Percentiles rank a stretch among this genome's conserved stretches.
phyloP scores from a whole-genome alignment of 2,329 filamentous ascomycete species.

The Stagonosporopsis vannaccii region DNA sequence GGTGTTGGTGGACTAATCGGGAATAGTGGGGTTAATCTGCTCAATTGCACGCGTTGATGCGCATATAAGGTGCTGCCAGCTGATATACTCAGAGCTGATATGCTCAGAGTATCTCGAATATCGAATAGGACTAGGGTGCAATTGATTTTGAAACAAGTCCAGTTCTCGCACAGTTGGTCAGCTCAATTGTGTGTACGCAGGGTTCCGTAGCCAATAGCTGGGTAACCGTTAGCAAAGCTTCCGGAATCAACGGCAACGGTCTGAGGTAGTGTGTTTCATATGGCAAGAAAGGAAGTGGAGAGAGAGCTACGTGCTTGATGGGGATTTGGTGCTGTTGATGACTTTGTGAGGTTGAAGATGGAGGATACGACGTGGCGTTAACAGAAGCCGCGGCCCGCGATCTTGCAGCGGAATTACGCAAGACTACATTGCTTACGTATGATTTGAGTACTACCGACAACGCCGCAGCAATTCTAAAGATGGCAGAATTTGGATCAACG shows the following conservation, averaged over 20 bases:
- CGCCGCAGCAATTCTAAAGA: too few species aligned
- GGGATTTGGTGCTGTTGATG: neutral
- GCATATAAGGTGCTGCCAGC: neutral
- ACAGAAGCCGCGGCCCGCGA: neutral
- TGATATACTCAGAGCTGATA: neutral
- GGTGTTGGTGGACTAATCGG: constrained; percentile 22
- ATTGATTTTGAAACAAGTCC: neutral
- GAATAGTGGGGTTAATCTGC: constrained; percentile 34
- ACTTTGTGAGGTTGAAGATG: neutral
- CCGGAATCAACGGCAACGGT: neutral
- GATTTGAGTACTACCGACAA: too few species aligned
- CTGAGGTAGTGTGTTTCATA: too few species aligned
- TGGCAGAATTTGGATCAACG: too few species aligned
- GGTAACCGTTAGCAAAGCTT: neutral
- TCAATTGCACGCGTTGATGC: constrained; percentile 32
- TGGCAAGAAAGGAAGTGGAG: neutral
- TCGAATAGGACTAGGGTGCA: neutral
- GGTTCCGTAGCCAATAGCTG: neutral
- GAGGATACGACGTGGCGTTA: neutral
- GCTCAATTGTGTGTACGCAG: too few species aligned
- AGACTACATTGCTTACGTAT: neutral
- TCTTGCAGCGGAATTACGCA: neutral
- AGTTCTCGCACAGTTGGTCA: neutral
- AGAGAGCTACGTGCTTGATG: neutral
- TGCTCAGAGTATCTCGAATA: too few species aligned